These are phyloP conservation scores for Flaveria bidentis DNA, from an alignment of 129 eudicot species.

Conservation along the genomic window DNA sequence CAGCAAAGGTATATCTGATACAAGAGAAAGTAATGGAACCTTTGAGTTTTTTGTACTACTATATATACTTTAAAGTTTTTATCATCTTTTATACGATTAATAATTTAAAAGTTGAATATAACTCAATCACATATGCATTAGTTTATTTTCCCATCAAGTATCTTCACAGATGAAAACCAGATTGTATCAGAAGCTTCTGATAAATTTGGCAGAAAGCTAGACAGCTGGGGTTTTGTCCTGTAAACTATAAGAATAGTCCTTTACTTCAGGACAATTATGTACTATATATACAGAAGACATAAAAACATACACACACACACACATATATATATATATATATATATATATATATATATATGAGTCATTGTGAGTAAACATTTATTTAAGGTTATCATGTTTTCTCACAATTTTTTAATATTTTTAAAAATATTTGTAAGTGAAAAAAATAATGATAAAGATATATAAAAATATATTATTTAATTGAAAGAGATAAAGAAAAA, in stretches of 20 bases:
- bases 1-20: not conserved
- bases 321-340: too few species aligned
- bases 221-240: conserved; percentile 16
- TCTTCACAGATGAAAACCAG: conserved; percentile 4
- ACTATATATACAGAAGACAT: too few species aligned
- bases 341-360: too few species aligned
- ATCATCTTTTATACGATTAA: not conserved
- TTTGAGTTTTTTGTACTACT: not conserved
- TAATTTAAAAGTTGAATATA: not conserved
- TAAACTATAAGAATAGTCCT: not conserved
- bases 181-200: conserved; percentile 13
- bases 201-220: conserved; percentile 13
- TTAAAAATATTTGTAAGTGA: too few species aligned
- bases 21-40: not conserved
- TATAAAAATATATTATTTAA: too few species aligned
- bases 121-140: not conserved
- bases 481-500: too few species aligned
- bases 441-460: too few species aligned
- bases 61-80: not conserved
- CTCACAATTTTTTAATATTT: too few species aligned
- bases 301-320: too few species aligned
- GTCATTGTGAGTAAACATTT: too few species aligned
- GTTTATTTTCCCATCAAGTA: not conserved
- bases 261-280: not conserved
- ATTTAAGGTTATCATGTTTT: too few species aligned